Base-by-base conservation (phyloP, 805 yeast species). In the Candida jianshihensis region DNA sequence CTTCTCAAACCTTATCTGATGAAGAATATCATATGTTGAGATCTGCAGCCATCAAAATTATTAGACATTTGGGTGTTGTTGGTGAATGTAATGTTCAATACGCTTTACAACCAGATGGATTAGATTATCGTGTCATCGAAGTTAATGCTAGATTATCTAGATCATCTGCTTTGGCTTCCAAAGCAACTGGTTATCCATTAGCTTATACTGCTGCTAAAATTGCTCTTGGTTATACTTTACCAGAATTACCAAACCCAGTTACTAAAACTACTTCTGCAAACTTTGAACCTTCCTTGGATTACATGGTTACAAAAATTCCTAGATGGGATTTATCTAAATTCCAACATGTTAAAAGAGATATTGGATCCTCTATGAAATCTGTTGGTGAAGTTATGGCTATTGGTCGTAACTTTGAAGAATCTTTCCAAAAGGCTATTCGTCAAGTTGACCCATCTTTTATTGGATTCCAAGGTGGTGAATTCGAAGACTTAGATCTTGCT, bases 321-420 rank as follows among this genome's bases (percentile, higher is more conserved):
- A 80, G 97, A 67, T 90, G 98, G 98, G 98, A 90, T 70, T 70
- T 90, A 61, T 64, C 92, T 49, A 90, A 90, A 72, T 92, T 90
- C 71, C 94, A 84, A 60, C 95, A 87, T 56, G 98, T 90, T 45
- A 84, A 86, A 61, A 78, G 96, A 62, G 87, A 82, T 44, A 83
- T 90, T 57, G 96, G 96, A 33, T 85, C 96, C 9, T 79, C 97
- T 30, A 90, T 90, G 98, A 90, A 90, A 64, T 89, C 97, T 41
- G 98, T 90, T 38, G 98, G 98, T 62, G 98, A 90, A 66, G 98
- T 90, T 41, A 90, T 90, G 98, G 94, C 96, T 31, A 92, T 90
- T 57, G 98, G 98, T 57, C 81, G 98, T 67, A 90, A 80, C 46
- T 90, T 90, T 59, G 98, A 90, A 69, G 98, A 90, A 68, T 83